Conservation (phyloP, 352 stramenopile genomes). For the Pythium chondricola region DNA sequence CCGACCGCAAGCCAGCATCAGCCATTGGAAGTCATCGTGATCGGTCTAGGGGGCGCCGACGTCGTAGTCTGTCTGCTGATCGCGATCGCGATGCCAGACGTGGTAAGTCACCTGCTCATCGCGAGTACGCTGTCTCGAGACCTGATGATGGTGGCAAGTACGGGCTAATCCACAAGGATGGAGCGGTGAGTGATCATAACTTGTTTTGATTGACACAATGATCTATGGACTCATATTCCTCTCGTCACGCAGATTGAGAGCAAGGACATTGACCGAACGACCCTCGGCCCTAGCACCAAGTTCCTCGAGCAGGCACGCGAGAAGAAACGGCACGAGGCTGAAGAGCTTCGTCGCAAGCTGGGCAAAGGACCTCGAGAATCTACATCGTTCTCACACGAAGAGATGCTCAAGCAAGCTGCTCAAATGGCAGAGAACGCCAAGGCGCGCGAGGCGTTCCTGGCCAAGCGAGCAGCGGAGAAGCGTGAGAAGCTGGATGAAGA, state of each 20-base stretch:
- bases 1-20: too few species aligned
- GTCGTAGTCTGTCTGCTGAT: neutral
- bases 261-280: constrained; percentile 69
- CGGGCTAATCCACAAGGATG: constrained; percentile 49
- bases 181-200: constrained; percentile 39
- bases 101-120: neutral
- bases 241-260: constrained; percentile 43
- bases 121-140: constrained; percentile 19
- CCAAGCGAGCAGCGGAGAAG: constrained; percentile 42
- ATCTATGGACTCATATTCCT: too few species aligned
- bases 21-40: too few species aligned
- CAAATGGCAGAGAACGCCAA: constrained; percentile 77
- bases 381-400: constrained; percentile 38
- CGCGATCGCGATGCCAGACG: too few species aligned
- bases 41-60: neutral
- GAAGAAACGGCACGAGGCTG: constrained; percentile 57
- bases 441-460: constrained; percentile 56
- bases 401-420: constrained; percentile 47
- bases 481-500: constrained; percentile 47
- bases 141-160: constrained; percentile 43
- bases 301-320: constrained; percentile 68
- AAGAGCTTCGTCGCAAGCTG: constrained; percentile 60
- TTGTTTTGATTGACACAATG: too few species aligned
- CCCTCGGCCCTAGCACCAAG: constrained; percentile 72
- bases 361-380: constrained; percentile 26